phyloP scores from a whole-genome alignment of 768 basidiomycete genomes.

The Phanerochaete carnosa region DNA sequence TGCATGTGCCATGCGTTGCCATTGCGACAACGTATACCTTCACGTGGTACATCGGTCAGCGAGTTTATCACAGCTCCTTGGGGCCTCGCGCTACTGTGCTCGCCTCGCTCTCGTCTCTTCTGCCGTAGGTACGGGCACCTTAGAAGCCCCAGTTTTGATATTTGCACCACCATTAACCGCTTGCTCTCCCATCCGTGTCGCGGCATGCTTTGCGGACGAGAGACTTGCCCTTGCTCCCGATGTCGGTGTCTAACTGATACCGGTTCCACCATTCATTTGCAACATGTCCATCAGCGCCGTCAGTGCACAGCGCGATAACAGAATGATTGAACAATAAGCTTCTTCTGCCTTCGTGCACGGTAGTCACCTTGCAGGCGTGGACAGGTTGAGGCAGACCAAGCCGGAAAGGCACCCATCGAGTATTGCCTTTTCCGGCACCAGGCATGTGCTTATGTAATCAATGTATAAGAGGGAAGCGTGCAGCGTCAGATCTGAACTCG shows the following conservation, averaged over 20 bases:
- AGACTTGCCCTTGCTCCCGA: background rate
- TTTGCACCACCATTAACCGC: background rate
- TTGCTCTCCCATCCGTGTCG: background rate
- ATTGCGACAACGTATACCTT: constrained; percentile 1
- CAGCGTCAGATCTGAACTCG: background rate
- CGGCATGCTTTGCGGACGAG: background rate
- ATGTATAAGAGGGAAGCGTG: constrained; percentile 5
- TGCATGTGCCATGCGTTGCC: constrained; percentile 9
- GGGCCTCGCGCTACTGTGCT: background rate
- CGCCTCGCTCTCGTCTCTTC: too few relatives aligned
- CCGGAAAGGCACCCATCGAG: background rate
- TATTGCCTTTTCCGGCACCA: background rate
- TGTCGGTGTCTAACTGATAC: background rate
- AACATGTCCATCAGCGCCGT: background rate
- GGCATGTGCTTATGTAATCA: constrained; percentile 8
- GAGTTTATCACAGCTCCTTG: background rate
- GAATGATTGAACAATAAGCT: background rate
- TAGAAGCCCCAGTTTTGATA: too few relatives aligned
- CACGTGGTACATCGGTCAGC: background rate
- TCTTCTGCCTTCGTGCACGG: background rate
- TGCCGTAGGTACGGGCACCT: too few relatives aligned
- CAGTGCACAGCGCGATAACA: background rate
- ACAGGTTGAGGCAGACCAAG: background rate
- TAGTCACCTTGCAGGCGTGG: background rate
- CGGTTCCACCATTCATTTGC: background rate